These are phyloP conservation scores for Suillus decipiens DNA, from an alignment of 768 basidiomycete genomes.

Conservation along the genomic window DNA sequence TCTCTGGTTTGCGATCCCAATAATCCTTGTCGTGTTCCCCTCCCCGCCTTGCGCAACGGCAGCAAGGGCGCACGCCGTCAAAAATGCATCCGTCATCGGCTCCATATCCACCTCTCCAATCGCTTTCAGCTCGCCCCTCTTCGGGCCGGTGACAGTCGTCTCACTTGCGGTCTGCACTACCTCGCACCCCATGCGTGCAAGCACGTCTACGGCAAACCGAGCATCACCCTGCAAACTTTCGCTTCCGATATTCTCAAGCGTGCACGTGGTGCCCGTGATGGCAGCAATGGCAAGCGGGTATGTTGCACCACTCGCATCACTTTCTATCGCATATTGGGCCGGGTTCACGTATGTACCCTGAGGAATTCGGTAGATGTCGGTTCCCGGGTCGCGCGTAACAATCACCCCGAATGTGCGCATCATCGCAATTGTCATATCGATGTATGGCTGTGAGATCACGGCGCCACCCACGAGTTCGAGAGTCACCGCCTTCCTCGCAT, in stretches of 20 bases:
- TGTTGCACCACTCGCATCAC: conserved; percentile 93
- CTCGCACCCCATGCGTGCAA: conserved; percentile 93
- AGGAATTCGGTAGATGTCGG: conserved; percentile 88
- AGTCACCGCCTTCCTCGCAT: conserved; percentile 78
- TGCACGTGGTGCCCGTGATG: conserved; percentile 95
- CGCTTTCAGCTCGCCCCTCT: conserved; percentile 75
- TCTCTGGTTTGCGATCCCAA: conserved; percentile 96
- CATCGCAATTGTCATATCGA: conserved; percentile 99
- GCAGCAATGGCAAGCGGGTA: conserved; percentile 98
- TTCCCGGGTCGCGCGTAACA: conserved; percentile 65
- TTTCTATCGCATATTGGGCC: conserved; percentile 83
- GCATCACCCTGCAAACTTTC: conserved; percentile 97
- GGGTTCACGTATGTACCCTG: conserved; percentile 79
- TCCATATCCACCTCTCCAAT: conserved; percentile 91
- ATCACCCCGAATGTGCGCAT: conserved; percentile 90
- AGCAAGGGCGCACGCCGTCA: conserved; percentile 91
- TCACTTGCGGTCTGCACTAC: conserved; percentile 86
- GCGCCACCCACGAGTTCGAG: conserved; percentile 91
- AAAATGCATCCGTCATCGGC: conserved; percentile 99
- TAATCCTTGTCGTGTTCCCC: conserved; percentile 70
- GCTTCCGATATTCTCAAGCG: conserved; percentile 89
- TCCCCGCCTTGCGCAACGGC: conserved; percentile 74
- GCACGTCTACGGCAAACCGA: conserved; percentile 87
- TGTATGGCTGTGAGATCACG: conserved; percentile 98
- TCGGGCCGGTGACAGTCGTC: conserved; percentile 92